Percentiles rank a stretch among this genome's conserved stretches.
Evolutionary conservation across 495 filamentous ascomycete genomes (phyloP).

Genomic region (Penicillium subrubescens): DNA sequence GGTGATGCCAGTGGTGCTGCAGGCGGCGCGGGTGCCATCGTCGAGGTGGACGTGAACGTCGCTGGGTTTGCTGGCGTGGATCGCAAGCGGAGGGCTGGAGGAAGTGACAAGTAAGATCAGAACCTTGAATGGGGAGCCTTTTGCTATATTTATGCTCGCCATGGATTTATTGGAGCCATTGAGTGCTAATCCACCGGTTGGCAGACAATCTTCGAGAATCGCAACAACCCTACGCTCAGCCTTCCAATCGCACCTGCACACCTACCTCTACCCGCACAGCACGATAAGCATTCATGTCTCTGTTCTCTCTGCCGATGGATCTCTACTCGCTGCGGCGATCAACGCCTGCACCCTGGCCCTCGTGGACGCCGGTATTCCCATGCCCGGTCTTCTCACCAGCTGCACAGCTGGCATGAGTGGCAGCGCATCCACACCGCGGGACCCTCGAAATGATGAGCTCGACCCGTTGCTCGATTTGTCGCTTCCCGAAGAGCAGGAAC

Average conservation of each 20-base stretch:
- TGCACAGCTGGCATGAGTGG: constrained; percentile 81
- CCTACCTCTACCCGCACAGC: constrained; percentile 85
- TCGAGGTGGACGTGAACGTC: constrained; percentile 81
- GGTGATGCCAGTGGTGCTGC: constrained; percentile 48
- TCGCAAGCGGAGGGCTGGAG: constrained; percentile 68
- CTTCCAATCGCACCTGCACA: constrained; percentile 74
- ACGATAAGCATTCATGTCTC: constrained; percentile 81
- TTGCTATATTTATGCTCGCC: not conserved
- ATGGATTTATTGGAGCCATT: not conserved
- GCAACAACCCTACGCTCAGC: constrained; percentile 71
- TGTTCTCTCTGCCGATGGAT: constrained; percentile 88
- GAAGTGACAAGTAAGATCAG: constrained; percentile 67
- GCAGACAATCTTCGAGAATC: constrained; percentile 78
- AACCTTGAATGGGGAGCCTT: not conserved
- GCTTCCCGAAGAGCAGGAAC: constrained; percentile 80
- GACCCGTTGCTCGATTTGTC: constrained; percentile 92
- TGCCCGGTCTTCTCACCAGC: constrained; percentile 86
- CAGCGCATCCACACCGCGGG: constrained; percentile 54
- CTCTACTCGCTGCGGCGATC: constrained; percentile 82
- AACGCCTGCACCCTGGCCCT: constrained; percentile 93
- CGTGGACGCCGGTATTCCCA: constrained; percentile 92
- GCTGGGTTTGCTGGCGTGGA: constrained; percentile 89
- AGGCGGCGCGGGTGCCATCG: constrained; percentile 56
- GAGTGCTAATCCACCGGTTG: constrained; percentile 20
- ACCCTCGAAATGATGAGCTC: constrained; percentile 64